Conservation (phyloP, 768 basidiomycete species). For the Podaxis mareebaensis region DNA sequence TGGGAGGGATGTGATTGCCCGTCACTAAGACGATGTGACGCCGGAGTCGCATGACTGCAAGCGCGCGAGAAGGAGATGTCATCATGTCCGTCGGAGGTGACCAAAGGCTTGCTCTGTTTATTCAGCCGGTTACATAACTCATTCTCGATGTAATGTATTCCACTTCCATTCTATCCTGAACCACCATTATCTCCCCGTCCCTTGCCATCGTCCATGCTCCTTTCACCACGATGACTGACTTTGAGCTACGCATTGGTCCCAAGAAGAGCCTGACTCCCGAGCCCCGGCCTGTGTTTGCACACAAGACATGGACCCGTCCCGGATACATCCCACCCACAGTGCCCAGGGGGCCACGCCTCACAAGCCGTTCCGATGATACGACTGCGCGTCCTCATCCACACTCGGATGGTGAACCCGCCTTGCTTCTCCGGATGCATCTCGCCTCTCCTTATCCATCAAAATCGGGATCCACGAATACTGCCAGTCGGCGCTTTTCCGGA, state of each 20-base stretch:
- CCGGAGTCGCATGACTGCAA: neutral
- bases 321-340: slow-evolving; percentile 11
- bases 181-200: neutral
- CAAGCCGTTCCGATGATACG: neutral
- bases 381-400: neutral
- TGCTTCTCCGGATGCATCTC: slow-evolving; percentile 5
- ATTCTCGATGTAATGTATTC: neutral
- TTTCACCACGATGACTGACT: slow-evolving; percentile 20
- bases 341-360: neutral
- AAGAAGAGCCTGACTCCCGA: slow-evolving; percentile 10
- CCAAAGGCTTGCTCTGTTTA: too few species aligned
- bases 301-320: slow-evolving; percentile 25
- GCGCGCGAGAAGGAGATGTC: neutral
- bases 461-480: neutral
- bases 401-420: neutral
- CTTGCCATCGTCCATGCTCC: neutral
- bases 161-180: neutral
- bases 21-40: neutral
- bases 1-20: neutral
- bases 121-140: neutral
- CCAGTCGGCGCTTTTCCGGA: neutral
- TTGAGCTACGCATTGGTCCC: slow-evolving; percentile 22
- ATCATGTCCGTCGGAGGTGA: neutral
- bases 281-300: slow-evolving; percentile 3
- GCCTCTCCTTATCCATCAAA: neutral